Evolutionary conservation across 176 grass and related monocot species (phyloP).

Genomic region (Bromus sterilis): DNA sequence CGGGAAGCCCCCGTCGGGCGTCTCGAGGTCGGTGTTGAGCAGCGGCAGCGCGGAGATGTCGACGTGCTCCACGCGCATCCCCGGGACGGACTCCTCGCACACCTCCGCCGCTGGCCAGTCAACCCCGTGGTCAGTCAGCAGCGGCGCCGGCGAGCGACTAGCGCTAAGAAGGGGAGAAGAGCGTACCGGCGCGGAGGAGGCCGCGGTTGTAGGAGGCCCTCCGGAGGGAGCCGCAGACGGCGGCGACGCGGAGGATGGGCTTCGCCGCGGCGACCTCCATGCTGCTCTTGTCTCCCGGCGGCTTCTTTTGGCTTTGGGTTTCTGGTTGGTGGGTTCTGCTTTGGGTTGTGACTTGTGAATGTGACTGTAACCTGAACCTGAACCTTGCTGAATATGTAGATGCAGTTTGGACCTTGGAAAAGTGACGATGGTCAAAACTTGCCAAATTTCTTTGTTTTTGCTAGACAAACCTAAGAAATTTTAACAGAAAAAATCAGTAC

Average conservation of each 20-base stretch:
- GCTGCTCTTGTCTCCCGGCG: background rate
- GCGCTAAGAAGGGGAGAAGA: background rate
- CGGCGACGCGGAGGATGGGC: slow-evolving; percentile 46
- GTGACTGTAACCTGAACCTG: too few relatives aligned
- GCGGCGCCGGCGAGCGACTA: too few relatives aligned
- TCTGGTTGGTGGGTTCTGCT: background rate
- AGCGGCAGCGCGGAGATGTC: slow-evolving; percentile 64
- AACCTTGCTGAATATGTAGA: too few relatives aligned
- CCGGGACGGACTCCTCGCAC: slow-evolving; percentile 63
- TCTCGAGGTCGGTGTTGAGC: slow-evolving; percentile 84
- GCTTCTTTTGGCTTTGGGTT: background rate
- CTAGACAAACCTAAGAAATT: too few relatives aligned
- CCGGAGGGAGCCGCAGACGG: slow-evolving; percentile 85
- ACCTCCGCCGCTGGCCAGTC: slow-evolving; percentile 49
- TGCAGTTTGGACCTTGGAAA: too few relatives aligned
- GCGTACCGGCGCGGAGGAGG: slow-evolving; percentile 71
- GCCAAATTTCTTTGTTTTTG: too few relatives aligned
- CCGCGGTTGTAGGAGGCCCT: slow-evolving; percentile 79
- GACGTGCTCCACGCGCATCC: slow-evolving; percentile 47
- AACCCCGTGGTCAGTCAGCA: background rate
- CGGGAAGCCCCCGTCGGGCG: slow-evolving; percentile 35
- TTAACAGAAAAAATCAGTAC: too few relatives aligned
- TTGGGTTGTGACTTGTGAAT: too few relatives aligned
- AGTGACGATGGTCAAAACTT: too few relatives aligned
- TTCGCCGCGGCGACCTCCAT: slow-evolving; percentile 27